Evolutionary conservation across 1,139 yeast genomes (phyloP).

Genomic region (Pichia cactophila): DNA sequence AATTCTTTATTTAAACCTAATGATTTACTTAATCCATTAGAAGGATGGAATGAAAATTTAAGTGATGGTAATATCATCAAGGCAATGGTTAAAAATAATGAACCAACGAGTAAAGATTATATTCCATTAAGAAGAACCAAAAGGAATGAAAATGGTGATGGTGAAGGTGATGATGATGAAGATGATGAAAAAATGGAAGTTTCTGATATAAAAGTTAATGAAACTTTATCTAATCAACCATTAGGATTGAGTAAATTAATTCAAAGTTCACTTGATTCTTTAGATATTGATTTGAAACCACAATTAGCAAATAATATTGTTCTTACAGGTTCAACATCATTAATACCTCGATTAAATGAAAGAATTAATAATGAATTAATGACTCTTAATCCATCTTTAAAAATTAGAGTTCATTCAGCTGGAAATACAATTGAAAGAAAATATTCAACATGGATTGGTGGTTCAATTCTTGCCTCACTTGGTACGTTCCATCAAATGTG

Average conservation of each 20-base stretch:
- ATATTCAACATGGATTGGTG: conserved; percentile 93
- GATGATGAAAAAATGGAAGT: conserved; percentile 19
- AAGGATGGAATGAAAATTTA: conserved; percentile 27
- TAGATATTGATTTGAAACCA: conserved; percentile 87
- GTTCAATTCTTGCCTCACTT: conserved; percentile 80
- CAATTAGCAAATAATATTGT: conserved; percentile 88
- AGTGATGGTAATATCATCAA: conserved; percentile 25
- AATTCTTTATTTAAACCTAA: conserved; percentile 69
- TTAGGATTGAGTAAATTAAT: conserved; percentile 52
- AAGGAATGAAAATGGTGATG: conserved; percentile 30
- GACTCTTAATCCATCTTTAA: conserved; percentile 77
- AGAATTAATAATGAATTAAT: conserved; percentile 70
- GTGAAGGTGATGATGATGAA: conserved; percentile 13
- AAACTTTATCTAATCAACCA: conserved; percentile 3
- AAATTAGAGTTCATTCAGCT: conserved; percentile 79
- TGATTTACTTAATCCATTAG: conserved; percentile 24
- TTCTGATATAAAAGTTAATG: neutral
- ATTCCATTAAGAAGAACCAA: conserved; percentile 62
- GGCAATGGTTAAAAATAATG: conserved; percentile 21
- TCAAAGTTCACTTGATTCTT: conserved; percentile 56
- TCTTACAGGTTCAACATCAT: conserved; percentile 81
- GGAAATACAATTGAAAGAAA: conserved; percentile 81
- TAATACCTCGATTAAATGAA: conserved; percentile 84
- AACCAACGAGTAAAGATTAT: conserved; percentile 42
- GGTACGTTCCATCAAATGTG: conserved; percentile 97